Evolutionary conservation across 2,329 filamentous ascomycete genomes (phyloP).

Genomic region (Colletotrichum godetiae): DNA sequence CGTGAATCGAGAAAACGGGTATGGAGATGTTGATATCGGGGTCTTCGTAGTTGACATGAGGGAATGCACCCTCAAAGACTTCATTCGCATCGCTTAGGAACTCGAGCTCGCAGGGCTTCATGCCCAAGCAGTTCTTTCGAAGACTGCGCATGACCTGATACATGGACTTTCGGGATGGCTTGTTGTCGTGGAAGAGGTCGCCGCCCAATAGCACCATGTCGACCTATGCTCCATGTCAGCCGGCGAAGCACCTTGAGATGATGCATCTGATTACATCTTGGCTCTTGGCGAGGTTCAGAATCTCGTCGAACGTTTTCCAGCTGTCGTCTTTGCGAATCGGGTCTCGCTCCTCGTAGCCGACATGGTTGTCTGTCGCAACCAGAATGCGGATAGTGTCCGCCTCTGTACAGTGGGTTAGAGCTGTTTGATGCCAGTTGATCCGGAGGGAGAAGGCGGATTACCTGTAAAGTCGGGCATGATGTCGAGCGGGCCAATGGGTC

Average conservation of each 20-base stretch:
- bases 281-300: conserved; percentile 87
- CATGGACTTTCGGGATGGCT: conserved; percentile 93
- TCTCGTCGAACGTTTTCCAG: conserved; percentile 95
- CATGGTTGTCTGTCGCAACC: conserved; percentile 96
- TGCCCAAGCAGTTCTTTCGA: conserved; percentile 91
- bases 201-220: conserved; percentile 97
- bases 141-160: conserved; percentile 97
- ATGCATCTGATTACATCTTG: conserved; percentile 70
- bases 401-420: conserved; percentile 46
- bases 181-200: conserved; percentile 98
- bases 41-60: conserved; percentile 98
- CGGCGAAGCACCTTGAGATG: not conserved
- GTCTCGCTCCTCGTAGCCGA: conserved; percentile 94
- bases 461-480: conserved; percentile 33
- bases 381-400: conserved; percentile 94
- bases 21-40: conserved; percentile 97
- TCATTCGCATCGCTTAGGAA: conserved; percentile 93
- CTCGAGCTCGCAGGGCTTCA: conserved; percentile 95
- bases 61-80: conserved; percentile 89
- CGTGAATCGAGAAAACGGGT: conserved; percentile 97
- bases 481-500: not conserved
- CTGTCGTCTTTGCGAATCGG: conserved; percentile 95
- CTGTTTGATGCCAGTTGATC: not conserved
- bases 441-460: not conserved
- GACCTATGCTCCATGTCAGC: conserved; percentile 59